Base-by-base conservation (phyloP, 441 rosid genomes). In the Pelargonium cotyledonis region DNA sequence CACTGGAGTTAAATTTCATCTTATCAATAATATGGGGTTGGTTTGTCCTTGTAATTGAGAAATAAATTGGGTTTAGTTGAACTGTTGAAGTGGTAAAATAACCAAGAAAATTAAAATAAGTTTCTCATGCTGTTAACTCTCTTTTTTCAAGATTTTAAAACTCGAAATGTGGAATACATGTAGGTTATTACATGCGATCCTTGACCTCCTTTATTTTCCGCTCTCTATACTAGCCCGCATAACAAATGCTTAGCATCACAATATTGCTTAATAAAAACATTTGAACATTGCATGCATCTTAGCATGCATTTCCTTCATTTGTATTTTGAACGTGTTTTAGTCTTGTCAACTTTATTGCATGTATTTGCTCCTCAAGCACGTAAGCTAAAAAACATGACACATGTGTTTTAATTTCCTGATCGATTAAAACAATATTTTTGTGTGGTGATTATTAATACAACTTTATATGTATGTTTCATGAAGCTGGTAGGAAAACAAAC, bases 331-430 rank as follows among this genome's bases (percentile, higher is more conserved):
- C 18, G 61, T 55, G 61, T 16, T 16, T 8, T 15, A 55, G 21
- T 16, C 16, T 55, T 16, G 21, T 55, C 23, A 8, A 16, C 61
- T 15, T 55, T 10, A 55, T 5, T 55, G 18, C 6, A 16, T 4
- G 16, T 55, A 2, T 6, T 21, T 16, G 23, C 61, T 19, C 61
- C 23, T 55, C 10, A 55, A 55, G 23, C 61, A 5, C 16, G 18
- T 55, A 55, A 7, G 0, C 16, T 16, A 16, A 16, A 55, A 15
- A 55, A 55, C 23, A 16, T 16, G 9, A 55, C 6, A 55, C 61
- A 55, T 55, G 23, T 55, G 61, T 55, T 55, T 55, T 55, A 55
- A 8, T 55, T 55, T 55, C 10, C 61, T 55, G 26, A 15, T 55
- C 18, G 18, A 19, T 55, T 55, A 55, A 0, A 55, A 55, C 31